Evolutionary conservation across 1,284 basidiomycete genomes (phyloP), one percentile per base, ranked within the genome.

Genomic region (Phellinidium pouzarii): DNA sequence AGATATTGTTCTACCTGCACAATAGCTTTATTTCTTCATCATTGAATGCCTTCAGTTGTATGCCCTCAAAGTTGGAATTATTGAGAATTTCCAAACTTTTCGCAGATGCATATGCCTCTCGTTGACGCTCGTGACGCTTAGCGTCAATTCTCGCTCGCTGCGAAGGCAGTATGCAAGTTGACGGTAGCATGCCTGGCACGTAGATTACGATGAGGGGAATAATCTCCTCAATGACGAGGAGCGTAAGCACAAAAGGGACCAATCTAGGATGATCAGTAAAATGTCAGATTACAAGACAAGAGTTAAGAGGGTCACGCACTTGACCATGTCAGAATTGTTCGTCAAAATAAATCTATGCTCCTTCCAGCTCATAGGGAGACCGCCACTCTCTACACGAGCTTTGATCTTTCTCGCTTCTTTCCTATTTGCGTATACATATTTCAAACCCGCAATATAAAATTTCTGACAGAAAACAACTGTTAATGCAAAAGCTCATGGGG

Each of bases 161-260:
- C 23, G 84, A 84, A 0, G 91, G 88, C n/a, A 94, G 75, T 53
- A 93, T 76, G 63, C 90, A 92, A 2, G 91, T 93, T 3, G 89
- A 92, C 0, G 91, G 91, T 27, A 94, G 79, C 69, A 92, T 77
- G 62, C 78, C 80, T 1, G 91, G 91, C n/a, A 81, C 84, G 64
- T 90, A 94, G 58, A 94, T 79, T 26, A 90, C 90, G 55, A 92
- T 79, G 55, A 94, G 74, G 8, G 91, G 91, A 54, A 94, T 79
- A 42, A 89, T 67, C 66, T 94, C 91, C 65, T 94, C 91, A 3
- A 90, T 69, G 19, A 91, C 69, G 26, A 90, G 65, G 38, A 91
- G 74, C 53, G 91, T 83, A 58, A 89, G 63, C 9, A 91, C 63
- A 69, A 94, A 94, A 0, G 91, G 88, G 1, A 91, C 72, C 41